phyloP scores from a whole-genome alignment of 2,329 filamentous ascomycete genomes.

The Beauveria bassiana region DNA sequence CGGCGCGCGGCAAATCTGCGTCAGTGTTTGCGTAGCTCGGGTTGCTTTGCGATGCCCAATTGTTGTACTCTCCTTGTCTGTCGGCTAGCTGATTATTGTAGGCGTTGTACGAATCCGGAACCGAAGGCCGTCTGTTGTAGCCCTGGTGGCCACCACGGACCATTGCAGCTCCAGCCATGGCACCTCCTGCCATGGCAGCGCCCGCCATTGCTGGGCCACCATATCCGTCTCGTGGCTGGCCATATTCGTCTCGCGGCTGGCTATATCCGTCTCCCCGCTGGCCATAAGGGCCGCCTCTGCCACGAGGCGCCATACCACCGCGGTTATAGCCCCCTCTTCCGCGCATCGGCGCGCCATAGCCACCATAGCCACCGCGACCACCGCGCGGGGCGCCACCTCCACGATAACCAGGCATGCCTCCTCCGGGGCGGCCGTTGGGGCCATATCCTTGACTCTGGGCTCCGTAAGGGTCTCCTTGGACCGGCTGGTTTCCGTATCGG shows the following conservation, averaged over 20 bases:
- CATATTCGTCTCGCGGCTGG: not conserved
- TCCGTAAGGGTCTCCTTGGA: slow-evolving; percentile 38
- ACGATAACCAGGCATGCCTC: slow-evolving; percentile 24
- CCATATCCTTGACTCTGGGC: slow-evolving; percentile 30
- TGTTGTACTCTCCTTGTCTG: slow-evolving; percentile 21
- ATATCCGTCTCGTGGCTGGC: not conserved
- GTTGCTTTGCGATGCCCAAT: slow-evolving; percentile 18
- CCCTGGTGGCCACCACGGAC: slow-evolving; percentile 24
- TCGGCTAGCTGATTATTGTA: slow-evolving; percentile 33
- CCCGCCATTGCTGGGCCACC: slow-evolving; percentile 4
- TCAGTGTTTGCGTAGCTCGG: slow-evolving; percentile 30
- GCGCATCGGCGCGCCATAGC: slow-evolving; percentile 34
- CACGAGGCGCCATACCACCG: slow-evolving; percentile 4
- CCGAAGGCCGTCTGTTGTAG: slow-evolving; percentile 28
- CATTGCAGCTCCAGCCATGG: slow-evolving; percentile 13
- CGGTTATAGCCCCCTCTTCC: slow-evolving; percentile 28
- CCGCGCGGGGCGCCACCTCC: slow-evolving; percentile 35
- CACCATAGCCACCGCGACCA: slow-evolving; percentile 38
- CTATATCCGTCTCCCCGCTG: slow-evolving; percentile 8
- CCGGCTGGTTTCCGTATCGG: slow-evolving; percentile 55
- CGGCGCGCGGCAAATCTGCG: slow-evolving; percentile 49
- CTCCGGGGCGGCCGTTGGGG: slow-evolving; percentile 45
- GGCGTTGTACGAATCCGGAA: slow-evolving; percentile 28
- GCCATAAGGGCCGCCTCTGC: slow-evolving; percentile 2
- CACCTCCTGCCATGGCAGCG: slow-evolving; percentile 7